A percentile compares a stretch with the other conserved stretches of the same genome.
phyloP scores from a whole-genome alignment of 306 rosid genomes.

The Vigna unguiculata region DNA sequence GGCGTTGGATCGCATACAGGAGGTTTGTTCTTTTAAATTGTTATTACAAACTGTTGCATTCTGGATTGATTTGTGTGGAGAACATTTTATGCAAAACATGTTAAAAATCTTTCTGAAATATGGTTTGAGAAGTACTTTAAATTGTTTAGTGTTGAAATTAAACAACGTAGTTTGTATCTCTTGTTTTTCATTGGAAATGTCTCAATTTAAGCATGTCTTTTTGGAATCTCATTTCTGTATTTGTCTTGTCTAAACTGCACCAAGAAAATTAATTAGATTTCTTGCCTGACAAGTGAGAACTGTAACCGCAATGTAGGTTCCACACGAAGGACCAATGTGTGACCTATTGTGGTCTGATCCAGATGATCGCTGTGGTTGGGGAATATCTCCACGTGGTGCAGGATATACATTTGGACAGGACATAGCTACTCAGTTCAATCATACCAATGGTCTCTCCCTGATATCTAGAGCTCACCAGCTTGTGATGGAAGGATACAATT shows the following conservation, averaged over 20 bases:
- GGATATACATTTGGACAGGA: slow-evolving; percentile 99
- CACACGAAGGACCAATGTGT: slow-evolving; percentile 99
- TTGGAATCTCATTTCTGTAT: slow-evolving; percentile 15
- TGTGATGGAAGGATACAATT: slow-evolving; percentile 98
- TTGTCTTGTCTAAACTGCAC: background rate
- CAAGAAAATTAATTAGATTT: slow-evolving; percentile 11
- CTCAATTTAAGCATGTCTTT: background rate
- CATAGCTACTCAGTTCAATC: slow-evolving; percentile 94
- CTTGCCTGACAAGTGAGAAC: slow-evolving; percentile 31
- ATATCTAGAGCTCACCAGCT: slow-evolving; percentile 99
- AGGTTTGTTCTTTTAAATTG: slow-evolving; percentile 60
- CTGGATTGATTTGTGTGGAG: slow-evolving; percentile 15
- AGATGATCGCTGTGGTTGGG: slow-evolving; percentile 99
- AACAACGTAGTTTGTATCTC: background rate
- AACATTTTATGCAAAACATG: slow-evolving; percentile 25
- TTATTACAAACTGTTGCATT: slow-evolving; percentile 27
- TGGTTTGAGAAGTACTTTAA: slow-evolving; percentile 7
- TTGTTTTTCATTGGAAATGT: slow-evolving; percentile 22
- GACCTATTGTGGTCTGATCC: slow-evolving; percentile 99
- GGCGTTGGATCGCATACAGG: slow-evolving; percentile 94
- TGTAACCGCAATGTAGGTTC: slow-evolving; percentile 65
- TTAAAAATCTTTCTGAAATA: slow-evolving; percentile 8
- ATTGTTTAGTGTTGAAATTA: slow-evolving; percentile 21
- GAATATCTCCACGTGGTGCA: slow-evolving; percentile 99
- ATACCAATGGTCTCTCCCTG: slow-evolving; percentile 90